Base-by-base conservation (phyloP, 78 protist genomes). In the Trichosphaerium sp. region DNA sequence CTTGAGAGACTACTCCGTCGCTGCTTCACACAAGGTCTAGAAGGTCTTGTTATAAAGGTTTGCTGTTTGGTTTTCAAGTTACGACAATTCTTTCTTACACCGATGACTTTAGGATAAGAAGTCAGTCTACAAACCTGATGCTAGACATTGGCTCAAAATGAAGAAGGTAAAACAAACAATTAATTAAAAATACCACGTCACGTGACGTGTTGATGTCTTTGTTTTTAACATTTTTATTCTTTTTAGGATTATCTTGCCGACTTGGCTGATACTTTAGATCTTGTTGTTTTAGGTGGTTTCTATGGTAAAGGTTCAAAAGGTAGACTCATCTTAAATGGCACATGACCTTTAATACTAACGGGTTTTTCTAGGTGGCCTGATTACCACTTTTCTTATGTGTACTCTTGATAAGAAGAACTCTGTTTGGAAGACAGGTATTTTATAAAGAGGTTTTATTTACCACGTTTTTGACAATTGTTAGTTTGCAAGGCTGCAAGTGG, bases 11-110 rank as follows among this genome's bases (percentile, higher is more conserved):
- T n/a, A n/a, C n/a, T n/a, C n/a, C n/a, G n/a, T n/a, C n/a, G n/a
- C n/a, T n/a, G n/a, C n/a, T n/a, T n/a, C n/a, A n/a, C n/a, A n/a
- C n/a, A 69, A 42, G 76, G 75, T 21, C 54, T 84, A 0, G 95
- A 91, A 23, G 95, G 95, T 25, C 75, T 88, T 23, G 90, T 91
- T 43, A 28, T 91, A 28, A 91, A 91, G 42, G 83, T 66, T 42
- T n/a, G n/a, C n/a, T n/a, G n/a, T n/a, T n/a, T n/a, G n/a, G n/a
- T n/a, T n/a, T n/a, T n/a, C n/a, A n/a, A n/a, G n/a, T n/a, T n/a
- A n/a, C n/a, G n/a, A 31, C 47, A 26, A n/a, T n/a, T 47, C 51
- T 47, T 47, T 47, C 51, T n/a, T 21, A 47, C 32, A n/a, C 21
- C 32, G 21, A 21, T 47, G 21, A 47, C 21, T 47, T n/a, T 21